Percentiles rank a stretch among this genome's conserved stretches.
Conservation (phyloP, 2,329 filamentous ascomycete species). For the Sporothrix humicola region DNA sequence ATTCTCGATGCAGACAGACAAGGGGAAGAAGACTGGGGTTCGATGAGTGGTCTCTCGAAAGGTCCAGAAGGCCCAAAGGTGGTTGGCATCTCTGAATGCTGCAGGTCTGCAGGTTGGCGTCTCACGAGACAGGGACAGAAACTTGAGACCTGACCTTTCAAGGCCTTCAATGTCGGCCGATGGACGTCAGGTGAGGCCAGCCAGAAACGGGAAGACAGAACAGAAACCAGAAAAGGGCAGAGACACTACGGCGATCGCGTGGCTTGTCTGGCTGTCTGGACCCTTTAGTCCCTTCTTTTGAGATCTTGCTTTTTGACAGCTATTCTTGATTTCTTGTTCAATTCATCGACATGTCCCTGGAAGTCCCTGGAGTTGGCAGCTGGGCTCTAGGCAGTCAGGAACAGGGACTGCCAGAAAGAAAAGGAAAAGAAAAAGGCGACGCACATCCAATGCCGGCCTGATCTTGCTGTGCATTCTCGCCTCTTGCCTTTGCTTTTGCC, state of each 20-base stretch:
- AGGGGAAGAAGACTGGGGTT: not conserved
- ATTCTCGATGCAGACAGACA: conserved; percentile 30
- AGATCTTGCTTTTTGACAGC: not conserved
- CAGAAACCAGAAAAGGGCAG: too few relatives aligned
- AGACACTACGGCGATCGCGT: not conserved
- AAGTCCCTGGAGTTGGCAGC: not conserved
- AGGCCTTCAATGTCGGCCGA: not conserved
- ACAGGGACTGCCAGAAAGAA: too few relatives aligned
- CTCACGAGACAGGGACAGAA: conserved; percentile 20
- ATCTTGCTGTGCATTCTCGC: not conserved
- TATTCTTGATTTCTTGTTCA: not conserved
- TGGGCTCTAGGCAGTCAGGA: too few relatives aligned
- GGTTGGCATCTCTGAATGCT: not conserved
- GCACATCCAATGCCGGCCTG: conserved; percentile 1
- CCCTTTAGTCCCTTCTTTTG: not conserved
- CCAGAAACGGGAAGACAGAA: not conserved
- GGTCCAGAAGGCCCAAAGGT: not conserved
- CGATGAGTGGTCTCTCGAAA: too few relatives aligned
- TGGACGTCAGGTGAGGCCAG: conserved; percentile 25
- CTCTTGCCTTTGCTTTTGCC: too few relatives aligned
- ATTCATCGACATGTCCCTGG: too few relatives aligned
- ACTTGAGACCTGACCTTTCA: not conserved
- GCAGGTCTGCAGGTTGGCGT: not conserved
- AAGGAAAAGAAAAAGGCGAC: too few relatives aligned
- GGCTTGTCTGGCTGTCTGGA: conserved; percentile 6